Base-by-base conservation (phyloP, 768 basidiomycete species). In the Pholiota conissans region DNA sequence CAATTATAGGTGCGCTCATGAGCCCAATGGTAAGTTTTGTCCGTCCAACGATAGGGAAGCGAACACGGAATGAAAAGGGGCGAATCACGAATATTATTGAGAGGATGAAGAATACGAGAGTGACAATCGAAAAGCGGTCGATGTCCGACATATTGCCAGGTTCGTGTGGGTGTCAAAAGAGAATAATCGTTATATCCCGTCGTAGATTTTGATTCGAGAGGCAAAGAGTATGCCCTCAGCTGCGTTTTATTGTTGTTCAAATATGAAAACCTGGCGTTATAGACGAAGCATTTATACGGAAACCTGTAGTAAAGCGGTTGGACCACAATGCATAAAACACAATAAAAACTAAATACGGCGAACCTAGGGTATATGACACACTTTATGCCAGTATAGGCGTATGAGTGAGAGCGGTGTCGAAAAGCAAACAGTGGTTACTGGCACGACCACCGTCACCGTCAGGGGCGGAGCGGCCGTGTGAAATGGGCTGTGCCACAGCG, bases 41-140 rank as follows among this genome's bases (percentile, higher is more conserved):
- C 30, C 58, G 62, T 2, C 72, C 69, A 61, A 76, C 42, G 40
- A 69, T 57, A 3, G 68, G 72, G 1, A 75, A 63, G 0, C 65
- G 74, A 4, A 78, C 68, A 55, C 75, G 74, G 64, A 84, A 72
- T 2, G 72, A 69, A 29, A 80, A 63, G 2, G 82, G 79, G n/a
- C 65, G 71, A 35, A 84, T 84, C 0, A 85, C 84, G 52, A 81
- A 78, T 52, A 73, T 59, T n/a, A 81, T 84, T 10, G 84, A 84
- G 39, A 81, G 42, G 54, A 84, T 70, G 69, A 84, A 85, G 9
- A 84, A 59, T 49, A 82, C 71, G 55, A 85, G 65, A 3, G 84
- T 84, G 46, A 76, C 78, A 55, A 84, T 78, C 29, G 82, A 76
- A 46, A 72, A 77, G 27, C 77, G 73, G 42, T 77, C 71, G 11